A percentile compares a stretch with the other conserved stretches of the same genome.
Conservation (phyloP, 306 rosid genomes). For the Vachellia pachyceras region DNA sequence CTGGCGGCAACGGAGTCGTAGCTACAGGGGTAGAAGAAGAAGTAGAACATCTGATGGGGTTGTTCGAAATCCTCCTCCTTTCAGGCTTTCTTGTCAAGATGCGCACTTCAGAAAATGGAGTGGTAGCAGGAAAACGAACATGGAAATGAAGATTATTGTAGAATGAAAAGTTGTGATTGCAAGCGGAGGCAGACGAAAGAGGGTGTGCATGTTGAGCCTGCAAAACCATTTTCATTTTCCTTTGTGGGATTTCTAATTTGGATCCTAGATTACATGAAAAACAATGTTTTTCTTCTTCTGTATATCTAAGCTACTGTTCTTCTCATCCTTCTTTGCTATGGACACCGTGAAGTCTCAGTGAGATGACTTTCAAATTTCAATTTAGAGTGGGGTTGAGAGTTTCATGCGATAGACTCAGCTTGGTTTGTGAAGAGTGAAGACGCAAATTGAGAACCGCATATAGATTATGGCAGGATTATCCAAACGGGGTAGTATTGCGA, state of each 20-base stretch:
- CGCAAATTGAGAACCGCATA: constrained; percentile 37
- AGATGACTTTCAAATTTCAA: background rate
- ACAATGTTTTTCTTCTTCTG: background rate
- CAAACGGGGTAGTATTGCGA: constrained; percentile 14
- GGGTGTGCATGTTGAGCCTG: constrained; percentile 43
- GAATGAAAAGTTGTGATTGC: constrained; percentile 36
- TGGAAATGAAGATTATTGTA: constrained; percentile 31
- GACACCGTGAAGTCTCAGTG: constrained; percentile 7
- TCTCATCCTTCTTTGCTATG: constrained; percentile 24
- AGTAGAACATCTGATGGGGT: no score
- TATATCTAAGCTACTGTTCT: background rate
- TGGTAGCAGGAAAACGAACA: constrained; percentile 25
- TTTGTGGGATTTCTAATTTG: constrained; percentile 37
- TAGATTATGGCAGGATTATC: constrained; percentile 40
- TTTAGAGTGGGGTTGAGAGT: background rate
- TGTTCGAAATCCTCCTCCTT: no score
- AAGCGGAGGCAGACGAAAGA: constrained; percentile 24
- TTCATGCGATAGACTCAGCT: background rate
- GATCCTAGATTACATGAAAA: constrained; percentile 23
- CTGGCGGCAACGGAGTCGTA: no score
- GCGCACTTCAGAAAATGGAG: constrained; percentile 35
- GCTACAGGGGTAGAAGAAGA: no score
- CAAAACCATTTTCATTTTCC: constrained; percentile 41
- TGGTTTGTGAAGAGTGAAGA: background rate
- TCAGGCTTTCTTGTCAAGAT: constrained; percentile 31